phyloP scores from a whole-genome alignment of 2,329 filamentous ascomycete species.

The Hortaea werneckii region DNA sequence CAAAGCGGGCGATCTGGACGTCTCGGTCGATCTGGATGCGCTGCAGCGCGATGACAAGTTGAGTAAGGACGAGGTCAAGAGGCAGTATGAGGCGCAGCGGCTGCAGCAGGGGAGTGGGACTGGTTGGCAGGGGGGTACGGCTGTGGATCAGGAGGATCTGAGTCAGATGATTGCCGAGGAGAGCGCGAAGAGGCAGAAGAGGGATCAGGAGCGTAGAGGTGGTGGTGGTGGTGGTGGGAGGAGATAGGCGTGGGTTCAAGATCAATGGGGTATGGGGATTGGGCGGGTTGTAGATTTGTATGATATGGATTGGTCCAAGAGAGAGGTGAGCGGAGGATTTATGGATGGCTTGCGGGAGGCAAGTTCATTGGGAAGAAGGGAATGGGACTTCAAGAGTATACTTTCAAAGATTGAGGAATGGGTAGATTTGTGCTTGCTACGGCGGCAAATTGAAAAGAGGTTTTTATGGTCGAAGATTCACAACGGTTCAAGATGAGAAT shows the following conservation, averaged over 20 bases:
- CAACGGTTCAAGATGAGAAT: too few relatives aligned
- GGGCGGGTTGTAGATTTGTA: too few relatives aligned
- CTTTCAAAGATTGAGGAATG: too few relatives aligned
- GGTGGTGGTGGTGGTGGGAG: background rate
- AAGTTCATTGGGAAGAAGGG: too few relatives aligned
- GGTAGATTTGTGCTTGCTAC: too few relatives aligned
- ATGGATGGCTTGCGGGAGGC: too few relatives aligned
- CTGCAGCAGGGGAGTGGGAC: conserved; percentile 41
- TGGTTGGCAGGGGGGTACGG: conserved; percentile 48
- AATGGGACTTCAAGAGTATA: too few relatives aligned
- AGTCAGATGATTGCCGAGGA: conserved; percentile 95
- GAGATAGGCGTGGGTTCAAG: background rate
- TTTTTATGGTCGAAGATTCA: too few relatives aligned
- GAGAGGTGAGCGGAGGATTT: too few relatives aligned
- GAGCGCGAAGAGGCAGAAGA: conserved; percentile 79
- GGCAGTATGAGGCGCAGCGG: conserved; percentile 64
- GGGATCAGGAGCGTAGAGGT: conserved; percentile 62
- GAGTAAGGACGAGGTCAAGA: conserved; percentile 72
- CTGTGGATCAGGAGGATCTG: conserved; percentile 72
- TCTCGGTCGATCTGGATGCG: conserved; percentile 79
- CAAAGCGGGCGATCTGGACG: conserved; percentile 89
- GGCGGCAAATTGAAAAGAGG: too few relatives aligned
- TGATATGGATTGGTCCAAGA: too few relatives aligned
- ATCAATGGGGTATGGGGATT: too few relatives aligned
- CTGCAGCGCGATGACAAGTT: conserved; percentile 65